These are phyloP conservation scores for Xylariomycetidae sp. DNA, from an alignment of 2,329 filamentous ascomycete genomes.

Conservation along the genomic window DNA sequence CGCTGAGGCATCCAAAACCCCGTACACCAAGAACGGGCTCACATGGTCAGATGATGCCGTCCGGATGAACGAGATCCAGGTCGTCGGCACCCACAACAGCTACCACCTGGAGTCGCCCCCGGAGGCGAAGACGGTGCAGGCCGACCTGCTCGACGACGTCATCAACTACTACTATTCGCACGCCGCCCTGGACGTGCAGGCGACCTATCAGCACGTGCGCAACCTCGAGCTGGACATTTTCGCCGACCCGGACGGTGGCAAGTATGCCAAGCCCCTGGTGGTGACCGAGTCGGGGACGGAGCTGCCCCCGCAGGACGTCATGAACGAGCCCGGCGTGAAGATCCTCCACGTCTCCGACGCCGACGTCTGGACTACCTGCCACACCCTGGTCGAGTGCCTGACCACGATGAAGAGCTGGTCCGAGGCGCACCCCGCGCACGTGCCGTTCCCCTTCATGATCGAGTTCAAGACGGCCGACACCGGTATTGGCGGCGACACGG, in stretches of 20 bases:
- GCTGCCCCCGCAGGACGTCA: slow-evolving; percentile 32
- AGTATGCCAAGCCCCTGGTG: slow-evolving; percentile 41
- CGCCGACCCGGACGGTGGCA: slow-evolving; percentile 42
- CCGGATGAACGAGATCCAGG: slow-evolving; percentile 48
- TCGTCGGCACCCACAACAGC: slow-evolving; percentile 47
- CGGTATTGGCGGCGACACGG: slow-evolving; percentile 26
- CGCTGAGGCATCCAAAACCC: too few relatives aligned
- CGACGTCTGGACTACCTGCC: slow-evolving; percentile 41
- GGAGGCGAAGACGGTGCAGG: slow-evolving; percentile 35
- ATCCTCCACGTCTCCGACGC: slow-evolving; percentile 47
- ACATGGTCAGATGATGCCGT: slow-evolving; percentile 29
- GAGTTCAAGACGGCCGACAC: slow-evolving; percentile 39
- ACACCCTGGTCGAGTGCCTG: slow-evolving; percentile 41
- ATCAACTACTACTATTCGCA: slow-evolving; percentile 45
- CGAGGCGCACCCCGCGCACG: slow-evolving; percentile 34
- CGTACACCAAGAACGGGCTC: slow-evolving; percentile 26
- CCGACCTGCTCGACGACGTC: slow-evolving; percentile 30
- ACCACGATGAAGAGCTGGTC: slow-evolving; percentile 39
- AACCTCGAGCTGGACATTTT: slow-evolving; percentile 45
- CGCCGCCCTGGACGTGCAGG: slow-evolving; percentile 37
- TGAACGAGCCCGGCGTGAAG: slow-evolving; percentile 40
- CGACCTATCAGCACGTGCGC: slow-evolving; percentile 40
- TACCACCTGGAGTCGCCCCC: slow-evolving; percentile 43
- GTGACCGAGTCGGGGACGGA: slow-evolving; percentile 34
- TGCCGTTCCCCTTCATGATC: slow-evolving; percentile 45